These are phyloP conservation scores for Pseudogymnoascus sp. DNA, from an alignment of 2,329 filamentous ascomycete species.

Conservation along the genomic window DNA sequence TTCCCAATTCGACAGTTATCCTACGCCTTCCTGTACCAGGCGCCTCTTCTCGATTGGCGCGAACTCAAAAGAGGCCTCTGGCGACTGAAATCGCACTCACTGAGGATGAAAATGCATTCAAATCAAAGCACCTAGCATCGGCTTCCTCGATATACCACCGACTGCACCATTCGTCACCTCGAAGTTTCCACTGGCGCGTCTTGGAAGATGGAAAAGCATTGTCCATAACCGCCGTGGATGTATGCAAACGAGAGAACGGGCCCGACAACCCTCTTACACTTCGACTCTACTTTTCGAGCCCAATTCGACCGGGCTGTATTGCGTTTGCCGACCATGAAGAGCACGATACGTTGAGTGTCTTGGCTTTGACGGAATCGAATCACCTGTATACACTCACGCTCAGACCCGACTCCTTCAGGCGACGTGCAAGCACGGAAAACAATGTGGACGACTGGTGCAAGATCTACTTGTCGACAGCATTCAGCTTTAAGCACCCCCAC, in stretches of 20 bases:
- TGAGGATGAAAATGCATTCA: slow-evolving; percentile 69
- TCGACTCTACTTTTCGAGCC: slow-evolving; percentile 66
- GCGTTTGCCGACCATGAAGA: slow-evolving; percentile 74
- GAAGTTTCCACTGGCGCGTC: slow-evolving; percentile 86
- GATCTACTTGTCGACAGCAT: slow-evolving; percentile 62
- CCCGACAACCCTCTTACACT: slow-evolving; percentile 68
- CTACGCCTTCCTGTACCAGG: slow-evolving; percentile 57
- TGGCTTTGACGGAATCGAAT: slow-evolving; percentile 70
- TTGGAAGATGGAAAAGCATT: slow-evolving; percentile 72
- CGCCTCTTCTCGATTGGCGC: slow-evolving; percentile 27
- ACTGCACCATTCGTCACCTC: slow-evolving; percentile 65
- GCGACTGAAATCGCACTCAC: slow-evolving; percentile 33
- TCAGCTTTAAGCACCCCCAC: slow-evolving; percentile 73
- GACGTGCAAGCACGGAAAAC: slow-evolving; percentile 60
- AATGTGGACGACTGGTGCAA: slow-evolving; percentile 72
- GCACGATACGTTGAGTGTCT: slow-evolving; percentile 70
- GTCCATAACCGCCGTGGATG: slow-evolving; percentile 75
- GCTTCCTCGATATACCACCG: slow-evolving; percentile 82
- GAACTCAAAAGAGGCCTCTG: slow-evolving; percentile 36
- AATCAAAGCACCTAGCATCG: slow-evolving; percentile 63
- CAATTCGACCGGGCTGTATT: slow-evolving; percentile 70
- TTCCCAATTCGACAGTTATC: slow-evolving; percentile 60
- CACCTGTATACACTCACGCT: slow-evolving; percentile 80
- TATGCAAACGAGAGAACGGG: slow-evolving; percentile 60
- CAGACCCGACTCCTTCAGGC: slow-evolving; percentile 73